Evolutionary conservation across 805 yeast genomes (phyloP), one percentile per base, ranked within the genome.

Genomic region (Naumovozyma baii): DNA sequence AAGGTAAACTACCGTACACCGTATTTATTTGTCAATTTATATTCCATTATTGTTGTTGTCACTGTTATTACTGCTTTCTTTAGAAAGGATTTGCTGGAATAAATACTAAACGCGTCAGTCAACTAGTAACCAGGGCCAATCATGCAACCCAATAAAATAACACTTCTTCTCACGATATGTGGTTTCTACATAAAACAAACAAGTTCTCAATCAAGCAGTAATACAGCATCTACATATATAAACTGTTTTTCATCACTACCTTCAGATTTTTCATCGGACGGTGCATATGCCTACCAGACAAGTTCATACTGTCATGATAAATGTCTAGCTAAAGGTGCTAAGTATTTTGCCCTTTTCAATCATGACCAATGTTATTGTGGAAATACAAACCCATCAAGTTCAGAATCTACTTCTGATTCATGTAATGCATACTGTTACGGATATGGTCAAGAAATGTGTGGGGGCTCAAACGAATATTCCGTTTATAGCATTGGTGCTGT

Each of bases 361-460:
- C 57, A 52, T 35, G 34, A 46, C n/a, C 46, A 50, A 20, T 61
- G 65, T 43, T 61, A 52, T 39, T 61, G 65, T 46, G 61, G 63
- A 15, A 48, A 51, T 38, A 41, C 45, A 12, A 39, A 45, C 28
- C 57, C 62, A 2, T 31, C 47, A 5, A 26, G 31, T 9, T 37
- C 46, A 10, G 45, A 45, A n/a, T 22, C 52, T 3, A 36, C 47
- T 8, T 33, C 55, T 3, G 33, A 20, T 10, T 36, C 48, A 3
- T 59, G 64, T 43, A 40, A 46, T 39, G 46, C 57, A 0, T 28
- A 48, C 4, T 84, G 94, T 58, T 61, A 51, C 28, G 92, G 86
- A 5, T 83, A 69, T 51, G 67, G 69, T 4, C 7, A 35, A 1
- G 82, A 80, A 42, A 64, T 54, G 39, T 84, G 94, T 62, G 86